These are phyloP conservation scores for Leccinum ponderosum DNA, from an alignment of 1,284 basidiomycete species.

Conservation along the genomic window DNA sequence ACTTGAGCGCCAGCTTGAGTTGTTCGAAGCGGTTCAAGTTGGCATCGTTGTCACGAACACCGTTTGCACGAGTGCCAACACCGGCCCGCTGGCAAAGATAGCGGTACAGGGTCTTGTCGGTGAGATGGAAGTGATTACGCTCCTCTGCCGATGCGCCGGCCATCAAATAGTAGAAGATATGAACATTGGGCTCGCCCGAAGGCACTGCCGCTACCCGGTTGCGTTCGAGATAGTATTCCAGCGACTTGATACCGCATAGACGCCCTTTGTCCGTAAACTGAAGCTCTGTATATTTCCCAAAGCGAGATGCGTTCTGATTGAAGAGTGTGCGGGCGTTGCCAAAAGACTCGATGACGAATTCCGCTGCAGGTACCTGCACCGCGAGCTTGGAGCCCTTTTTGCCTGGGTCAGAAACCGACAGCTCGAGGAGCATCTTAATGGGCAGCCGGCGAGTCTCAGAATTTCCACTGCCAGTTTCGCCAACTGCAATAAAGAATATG, in stretches of 20 bases:
- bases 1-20: conserved; percentile 92
- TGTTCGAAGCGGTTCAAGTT: conserved; percentile 73
- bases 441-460: too few relatives aligned
- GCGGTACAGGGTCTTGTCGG: conserved; percentile 77
- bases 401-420: too few relatives aligned
- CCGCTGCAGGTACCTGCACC: too few relatives aligned
- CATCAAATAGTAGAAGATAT: conserved; percentile 47
- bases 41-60: conserved; percentile 69
- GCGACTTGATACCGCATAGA: conserved; percentile 88
- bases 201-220: conserved; percentile 80
- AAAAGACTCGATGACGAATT: too few relatives aligned
- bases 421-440: too few relatives aligned
- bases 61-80: conserved; percentile 40
- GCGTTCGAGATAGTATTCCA: conserved; percentile 96
- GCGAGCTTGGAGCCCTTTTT: too few relatives aligned
- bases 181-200: conserved; percentile 92
- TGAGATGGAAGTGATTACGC: conserved; percentile 80
- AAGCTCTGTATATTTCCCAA: conserved; percentile 92
- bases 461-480: conserved; percentile 38
- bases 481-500: conserved; percentile 47
- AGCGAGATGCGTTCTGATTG: conserved; percentile 90
- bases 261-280: conserved; percentile 92
- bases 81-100: conserved; percentile 51
- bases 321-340: conserved; percentile 70
- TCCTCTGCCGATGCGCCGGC: conserved; percentile 90